A percentile compares a stretch with the other conserved stretches of the same genome.
phyloP scores from a whole-genome alignment of 345 rosid species.

The Eucalyptus lansdowneana region DNA sequence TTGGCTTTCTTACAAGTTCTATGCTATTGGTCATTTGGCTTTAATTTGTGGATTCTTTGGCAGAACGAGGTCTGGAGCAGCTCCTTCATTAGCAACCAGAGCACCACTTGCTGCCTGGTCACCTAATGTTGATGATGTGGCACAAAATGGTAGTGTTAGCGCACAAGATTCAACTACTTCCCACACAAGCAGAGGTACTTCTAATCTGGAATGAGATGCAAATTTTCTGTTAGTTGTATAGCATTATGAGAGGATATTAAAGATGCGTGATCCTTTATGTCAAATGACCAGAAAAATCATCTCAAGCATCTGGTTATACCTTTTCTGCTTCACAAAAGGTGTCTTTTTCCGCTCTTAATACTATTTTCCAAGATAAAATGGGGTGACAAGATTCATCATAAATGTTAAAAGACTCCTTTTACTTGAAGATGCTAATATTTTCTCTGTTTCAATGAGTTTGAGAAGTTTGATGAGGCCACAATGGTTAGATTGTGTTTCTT shows the following conservation, averaged over 20 bases:
- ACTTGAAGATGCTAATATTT: neutral
- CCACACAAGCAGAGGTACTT: slow-evolving; percentile 2
- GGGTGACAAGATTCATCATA: neutral
- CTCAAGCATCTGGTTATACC: neutral
- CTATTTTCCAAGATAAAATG: neutral
- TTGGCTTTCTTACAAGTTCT: neutral
- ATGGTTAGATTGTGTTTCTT: neutral
- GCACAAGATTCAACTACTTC: slow-evolving; percentile 12
- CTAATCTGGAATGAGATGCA: neutral
- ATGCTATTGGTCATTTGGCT: neutral
- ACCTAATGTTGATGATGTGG: slow-evolving; percentile 8
- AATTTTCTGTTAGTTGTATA: neutral
- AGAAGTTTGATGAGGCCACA: neutral
- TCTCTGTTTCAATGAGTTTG: neutral
- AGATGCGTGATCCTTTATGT: neutral
- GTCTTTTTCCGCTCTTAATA: neutral
- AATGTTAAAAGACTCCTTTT: neutral
- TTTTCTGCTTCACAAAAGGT: neutral
- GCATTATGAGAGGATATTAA: neutral
- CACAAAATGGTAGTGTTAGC: slow-evolving; percentile 16
- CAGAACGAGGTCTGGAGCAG: slow-evolving; percentile 54
- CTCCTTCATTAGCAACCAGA: slow-evolving; percentile 65
- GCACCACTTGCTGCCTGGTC: slow-evolving; percentile 90
- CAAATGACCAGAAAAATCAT: neutral
- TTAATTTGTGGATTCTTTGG: neutral